Conservation (phyloP, 257 asterid genomes). For the Fraxinus pennsylvanica region DNA sequence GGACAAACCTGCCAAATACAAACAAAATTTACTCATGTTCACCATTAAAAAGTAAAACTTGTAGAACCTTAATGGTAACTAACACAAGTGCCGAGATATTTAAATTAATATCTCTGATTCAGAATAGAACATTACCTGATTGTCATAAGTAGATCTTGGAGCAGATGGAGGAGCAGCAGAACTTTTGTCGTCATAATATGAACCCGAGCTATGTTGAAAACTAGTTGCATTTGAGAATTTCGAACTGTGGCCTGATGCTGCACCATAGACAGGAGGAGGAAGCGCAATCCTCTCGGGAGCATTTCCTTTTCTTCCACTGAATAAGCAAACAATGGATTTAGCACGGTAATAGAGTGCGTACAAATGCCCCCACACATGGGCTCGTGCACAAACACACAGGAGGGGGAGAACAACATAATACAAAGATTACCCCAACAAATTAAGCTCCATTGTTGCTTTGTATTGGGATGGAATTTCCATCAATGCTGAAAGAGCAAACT, state of each 20-base stretch:
- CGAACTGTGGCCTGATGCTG: slow-evolving; percentile 38
- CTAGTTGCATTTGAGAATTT: slow-evolving; percentile 49
- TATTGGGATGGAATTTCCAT: slow-evolving; percentile 96
- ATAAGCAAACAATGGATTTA: slow-evolving; percentile 11
- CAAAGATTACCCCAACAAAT: slow-evolving; percentile 69
- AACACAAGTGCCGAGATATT: not conserved
- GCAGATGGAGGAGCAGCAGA: slow-evolving; percentile 45
- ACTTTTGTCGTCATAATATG: slow-evolving; percentile 31
- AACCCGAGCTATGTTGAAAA: slow-evolving; percentile 50
- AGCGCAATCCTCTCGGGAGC: slow-evolving; percentile 64
- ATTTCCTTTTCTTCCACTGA: slow-evolving; percentile 56
- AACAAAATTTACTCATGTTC: not conserved
- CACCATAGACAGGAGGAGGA: slow-evolving; percentile 73
- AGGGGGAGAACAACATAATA: not conserved
- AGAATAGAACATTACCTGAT: slow-evolving; percentile 47
- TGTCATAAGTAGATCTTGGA: slow-evolving; percentile 55
- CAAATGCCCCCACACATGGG: not conserved
- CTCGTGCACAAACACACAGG: not conserved
- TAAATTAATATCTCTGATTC: not conserved
- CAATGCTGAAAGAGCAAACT: slow-evolving; percentile 86
- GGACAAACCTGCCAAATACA: slow-evolving; percentile 63
- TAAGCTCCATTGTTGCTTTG: slow-evolving; percentile 92
- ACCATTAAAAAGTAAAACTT: not conserved
- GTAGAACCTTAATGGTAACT: not conserved
- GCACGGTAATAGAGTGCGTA: not conserved